Percentiles rank a stretch among this genome's conserved stretches.
Evolutionary conservation across 2,329 filamentous ascomycete species (phyloP).

Genomic region (Hypoxylon sp.): DNA sequence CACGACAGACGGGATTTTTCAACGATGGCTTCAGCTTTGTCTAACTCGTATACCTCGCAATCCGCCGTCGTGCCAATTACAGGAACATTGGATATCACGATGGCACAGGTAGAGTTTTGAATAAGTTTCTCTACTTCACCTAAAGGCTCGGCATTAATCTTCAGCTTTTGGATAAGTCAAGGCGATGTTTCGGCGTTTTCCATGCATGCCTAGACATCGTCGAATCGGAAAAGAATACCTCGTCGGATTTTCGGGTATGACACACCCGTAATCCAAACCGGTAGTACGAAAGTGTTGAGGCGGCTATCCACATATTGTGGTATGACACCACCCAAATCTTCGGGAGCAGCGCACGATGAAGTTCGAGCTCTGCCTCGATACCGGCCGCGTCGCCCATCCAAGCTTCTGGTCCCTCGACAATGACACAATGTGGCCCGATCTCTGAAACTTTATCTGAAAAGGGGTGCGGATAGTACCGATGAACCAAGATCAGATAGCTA

Average conservation of each 20-base stretch:
- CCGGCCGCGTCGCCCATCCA: conserved; percentile 7
- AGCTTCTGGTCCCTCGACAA: conserved; percentile 17
- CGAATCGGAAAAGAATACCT: conserved; percentile 24
- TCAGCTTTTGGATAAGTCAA: conserved; percentile 8
- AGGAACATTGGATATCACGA: conserved; percentile 1
- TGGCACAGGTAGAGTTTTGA: conserved; percentile 12
- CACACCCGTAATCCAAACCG: conserved; percentile 11
- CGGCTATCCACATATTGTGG: conserved; percentile 21
- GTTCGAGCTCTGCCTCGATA: conserved; percentile 8
- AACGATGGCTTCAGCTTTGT: background rate
- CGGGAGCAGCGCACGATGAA: conserved; percentile 19
- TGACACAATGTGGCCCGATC: conserved; percentile 16
- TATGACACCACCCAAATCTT: conserved; percentile 20
- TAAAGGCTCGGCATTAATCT: conserved; percentile 8
- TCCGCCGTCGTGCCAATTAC: background rate
- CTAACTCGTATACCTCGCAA: background rate
- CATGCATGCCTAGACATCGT: conserved; percentile 8
- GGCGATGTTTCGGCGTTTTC: background rate
- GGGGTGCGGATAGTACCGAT: conserved; percentile 20
- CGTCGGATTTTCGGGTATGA: conserved; percentile 24
- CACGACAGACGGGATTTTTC: conserved; percentile 1
- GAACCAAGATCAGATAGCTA: conserved; percentile 24
- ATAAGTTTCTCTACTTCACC: conserved; percentile 8
- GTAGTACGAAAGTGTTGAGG: conserved; percentile 29
- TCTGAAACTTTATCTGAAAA: conserved; percentile 18